Evolutionary conservation across 306 rosid genomes (phyloP), one percentile per base, ranked within the genome.

Genomic region (Senna tora): DNA sequence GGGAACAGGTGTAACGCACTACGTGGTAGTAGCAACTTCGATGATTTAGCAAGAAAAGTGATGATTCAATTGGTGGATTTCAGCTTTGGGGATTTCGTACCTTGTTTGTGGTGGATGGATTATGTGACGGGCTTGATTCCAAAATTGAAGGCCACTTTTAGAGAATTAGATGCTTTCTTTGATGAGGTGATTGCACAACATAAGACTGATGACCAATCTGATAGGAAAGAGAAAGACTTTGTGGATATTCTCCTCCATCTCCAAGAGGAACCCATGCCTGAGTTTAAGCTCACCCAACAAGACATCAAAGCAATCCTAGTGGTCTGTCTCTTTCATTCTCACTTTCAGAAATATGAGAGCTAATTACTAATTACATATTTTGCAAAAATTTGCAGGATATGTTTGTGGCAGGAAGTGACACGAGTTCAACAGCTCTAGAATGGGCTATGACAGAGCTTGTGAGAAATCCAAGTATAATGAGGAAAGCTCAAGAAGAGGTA

Each of bases 101-200:
- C 85, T 69, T 57, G n/a, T 6, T 62, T 85, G 46, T 22, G 71
- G 14, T 85, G 88, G 88, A 0, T 85, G 21, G 90, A 83, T 53
- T 7, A 5, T 64, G 42, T 86, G 4, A 83, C 71, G 0, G 87
- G 88, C 0, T 28, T 45, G 1, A 46, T 50, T 11, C 14, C 52
- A 0, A 5, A 57, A 1, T 15, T 85, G 5, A 81, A 73, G 41
- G 20, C 66, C 9, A 62, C 69, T 7, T 71, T 46, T 17, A 0
- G 0, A 14, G 69, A 49, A 6, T 1, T 82, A 1, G 87, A 86
- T 66, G 4, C 4, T n/a, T 80, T 81, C 45, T 63, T 72, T 10
- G 81, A 69, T 21, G 11, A 66, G 55, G 41, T 83, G 10, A 16
- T 83, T 51, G 83, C 39, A 7, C 78, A 88, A 38, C 80, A 55